phyloP scores from a whole-genome alignment of 2,329 filamentous ascomycete species.

The Ilyonectria mors-panacis region DNA sequence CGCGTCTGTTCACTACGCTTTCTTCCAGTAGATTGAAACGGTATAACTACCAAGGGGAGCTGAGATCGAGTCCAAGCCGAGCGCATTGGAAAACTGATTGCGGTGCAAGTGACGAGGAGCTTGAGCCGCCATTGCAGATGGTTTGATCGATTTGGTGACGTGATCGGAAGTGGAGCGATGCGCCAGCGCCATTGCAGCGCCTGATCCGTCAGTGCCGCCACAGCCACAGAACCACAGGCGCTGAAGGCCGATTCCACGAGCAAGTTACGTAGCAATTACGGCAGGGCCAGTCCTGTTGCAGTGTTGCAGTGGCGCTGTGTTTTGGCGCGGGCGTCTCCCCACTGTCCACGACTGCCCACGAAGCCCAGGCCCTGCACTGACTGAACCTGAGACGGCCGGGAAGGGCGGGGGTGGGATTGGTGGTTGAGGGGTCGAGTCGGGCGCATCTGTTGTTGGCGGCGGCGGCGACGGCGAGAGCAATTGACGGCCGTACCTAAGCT shows the following conservation, averaged over 20 bases:
- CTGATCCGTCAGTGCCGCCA: not conserved
- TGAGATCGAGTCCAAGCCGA: not conserved
- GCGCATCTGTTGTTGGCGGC: not conserved
- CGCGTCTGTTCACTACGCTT: not conserved
- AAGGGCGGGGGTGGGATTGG: not conserved
- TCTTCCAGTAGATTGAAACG: not conserved
- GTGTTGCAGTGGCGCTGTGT: not conserved
- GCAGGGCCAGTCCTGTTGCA: no score
- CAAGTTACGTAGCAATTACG: no score
- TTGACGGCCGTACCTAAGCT: not conserved
- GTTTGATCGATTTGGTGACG: not conserved
- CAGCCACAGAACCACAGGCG: not conserved
- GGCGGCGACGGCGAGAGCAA: not conserved
- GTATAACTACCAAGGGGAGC: not conserved
- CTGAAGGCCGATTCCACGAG: not conserved
- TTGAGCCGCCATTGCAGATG: not conserved
- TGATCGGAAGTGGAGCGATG: not conserved
- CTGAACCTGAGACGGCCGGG: slow-evolving; percentile 6
- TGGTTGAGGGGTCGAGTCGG: no score
- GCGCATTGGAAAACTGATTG: not conserved
- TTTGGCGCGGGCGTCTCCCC: not conserved
- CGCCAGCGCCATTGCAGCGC: not conserved
- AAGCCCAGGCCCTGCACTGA: not conserved
- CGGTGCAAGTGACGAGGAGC: not conserved
- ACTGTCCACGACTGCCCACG: not conserved